Percentiles rank a stretch among this genome's conserved stretches.
phyloP scores from a whole-genome alignment of 78 protist genomes.

The Pigoraptor vietnamica region DNA sequence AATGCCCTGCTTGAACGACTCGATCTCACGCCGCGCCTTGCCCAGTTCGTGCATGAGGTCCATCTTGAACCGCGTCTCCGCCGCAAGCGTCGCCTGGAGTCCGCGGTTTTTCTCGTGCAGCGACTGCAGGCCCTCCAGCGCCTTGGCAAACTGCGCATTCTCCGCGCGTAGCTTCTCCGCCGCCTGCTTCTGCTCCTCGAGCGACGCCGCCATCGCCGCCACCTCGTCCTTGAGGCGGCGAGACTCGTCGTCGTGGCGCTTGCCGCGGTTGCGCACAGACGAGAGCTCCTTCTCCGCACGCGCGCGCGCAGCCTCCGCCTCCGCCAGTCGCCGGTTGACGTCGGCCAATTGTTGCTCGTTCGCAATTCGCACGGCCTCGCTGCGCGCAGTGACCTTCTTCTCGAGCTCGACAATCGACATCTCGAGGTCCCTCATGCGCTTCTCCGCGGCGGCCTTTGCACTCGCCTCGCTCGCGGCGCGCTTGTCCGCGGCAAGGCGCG shows the following conservation, averaged over 20 bases:
- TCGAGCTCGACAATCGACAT: neutral
- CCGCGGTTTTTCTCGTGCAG: neutral
- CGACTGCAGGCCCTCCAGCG: neutral
- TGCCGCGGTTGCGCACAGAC: neutral
- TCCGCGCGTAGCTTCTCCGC: neutral
- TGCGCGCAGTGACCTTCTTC: neutral
- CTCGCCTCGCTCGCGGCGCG: neutral
- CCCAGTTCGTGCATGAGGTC: constrained; percentile 34
- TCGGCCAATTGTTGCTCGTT: neutral
- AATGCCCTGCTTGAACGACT: neutral
- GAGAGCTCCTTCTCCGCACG: neutral
- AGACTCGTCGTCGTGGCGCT: neutral
- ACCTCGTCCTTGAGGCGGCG: neutral
- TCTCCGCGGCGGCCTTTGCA: neutral
- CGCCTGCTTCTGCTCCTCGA: neutral
- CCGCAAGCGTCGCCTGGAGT: constrained; percentile 15
- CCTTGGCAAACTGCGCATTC: neutral
- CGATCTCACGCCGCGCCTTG: constrained; percentile 24
- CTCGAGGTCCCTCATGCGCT: neutral
- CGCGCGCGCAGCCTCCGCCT: neutral
- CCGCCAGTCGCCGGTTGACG: neutral
- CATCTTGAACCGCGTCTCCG: constrained; percentile 30
- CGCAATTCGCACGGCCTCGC: neutral
- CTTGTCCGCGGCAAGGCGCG: neutral
- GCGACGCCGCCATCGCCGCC: neutral